Base-by-base conservation (phyloP, 1,284 basidiomycete species). In the Cystobasidium sp. region DNA sequence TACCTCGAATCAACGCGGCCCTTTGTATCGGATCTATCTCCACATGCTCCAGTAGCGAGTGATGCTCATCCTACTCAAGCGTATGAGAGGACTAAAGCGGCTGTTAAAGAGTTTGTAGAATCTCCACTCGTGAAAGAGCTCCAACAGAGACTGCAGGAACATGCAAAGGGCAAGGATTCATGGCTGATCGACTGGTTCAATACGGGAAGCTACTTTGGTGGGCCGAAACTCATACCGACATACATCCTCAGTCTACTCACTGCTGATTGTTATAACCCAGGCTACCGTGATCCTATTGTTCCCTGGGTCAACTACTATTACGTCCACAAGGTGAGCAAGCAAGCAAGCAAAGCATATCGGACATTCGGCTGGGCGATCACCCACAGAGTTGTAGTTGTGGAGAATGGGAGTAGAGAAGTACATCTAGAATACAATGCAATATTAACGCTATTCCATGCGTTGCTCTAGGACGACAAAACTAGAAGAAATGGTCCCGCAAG, bases 111-210 rank as follows among this genome's bases (percentile, higher is more conserved):
- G 2, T 98, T 98, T 81, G 84, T 91, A 37, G 80, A 85, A 22
- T 91, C 91, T 0, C 87, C 89, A 0, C 87, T 89, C 72, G 88
- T 90, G 8, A 86, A 87, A 53, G 87, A 88, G 75, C 87, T 98
- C n/a, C 95, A 98, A 84, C 83, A 85, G 71, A 86, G 96, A 4
- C 86, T 98, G 51, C 85, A 93, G 80, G 85, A 87, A 39, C 88
- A 94, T 5, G 92, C 93, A 0, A 75, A 78, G 39, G 81, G 81
- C 24, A 83, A 82, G 75, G 88, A 88, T 78, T 95, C 87, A 84
- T 99, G 96, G 96, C 86, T 99, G 44, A 87, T 87, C 69, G 93
- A 97, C 74, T 99, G 96, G 96, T 99, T 96, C 96, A 97, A 98
- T 83, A 93, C 97, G 53, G 87, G 83, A 9, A 95, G 39, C 64